Evolutionary conservation across 2,329 filamentous ascomycete genomes (phyloP), one percentile per base, ranked within the genome.

Genomic region (Aureobasidium leucospermi): DNA sequence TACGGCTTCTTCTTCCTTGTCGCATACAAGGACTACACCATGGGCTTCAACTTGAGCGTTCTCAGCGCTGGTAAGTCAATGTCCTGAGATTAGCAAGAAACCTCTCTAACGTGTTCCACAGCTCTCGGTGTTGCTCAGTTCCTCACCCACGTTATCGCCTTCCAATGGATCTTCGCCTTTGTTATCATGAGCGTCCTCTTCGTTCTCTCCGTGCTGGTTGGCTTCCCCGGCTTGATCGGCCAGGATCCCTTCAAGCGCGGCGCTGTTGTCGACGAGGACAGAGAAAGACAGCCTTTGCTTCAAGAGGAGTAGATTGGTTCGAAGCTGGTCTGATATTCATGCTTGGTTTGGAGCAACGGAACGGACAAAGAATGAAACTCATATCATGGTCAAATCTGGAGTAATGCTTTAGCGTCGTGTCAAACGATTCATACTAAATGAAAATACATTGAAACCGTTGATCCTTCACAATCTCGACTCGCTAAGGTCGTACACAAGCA

Each of bases 101-200:
- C 8, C 34, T 4, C 3, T 16, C 39, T 57, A 28, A 57, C 32
- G 4, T 2, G 3, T 47, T 36, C 31, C 38, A 46, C 60, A 83
- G 81, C 80, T 16, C 84, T 95, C 43, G 90, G 89, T 11, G 84
- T 94, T 15, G 82, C 84, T 13, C 91, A 96, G 72, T 85, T 95
- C 75, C 76, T 85, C 53, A 61, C 59, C 31, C 60, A 61, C 29
- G 73, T 86, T 61, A 79, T 95, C 65, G 88, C 89, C 6, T 79
- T 96, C 64, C 91, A 96, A 76, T 96, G 90, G 90, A 93, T 95
- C 74, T 96, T 96, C 71, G 88, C 90, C 36, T 94, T 95, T 69
- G 79, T 85, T 63, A 90, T 96, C 71, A 91, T 93, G 80, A 83
- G 79, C 0, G 70, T 89, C 29, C 81, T 95, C 57, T 87, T 94